These are phyloP conservation scores for Phytophthora uliginosa DNA, from an alignment of 352 stramenopile species.

Conservation along the genomic window DNA sequence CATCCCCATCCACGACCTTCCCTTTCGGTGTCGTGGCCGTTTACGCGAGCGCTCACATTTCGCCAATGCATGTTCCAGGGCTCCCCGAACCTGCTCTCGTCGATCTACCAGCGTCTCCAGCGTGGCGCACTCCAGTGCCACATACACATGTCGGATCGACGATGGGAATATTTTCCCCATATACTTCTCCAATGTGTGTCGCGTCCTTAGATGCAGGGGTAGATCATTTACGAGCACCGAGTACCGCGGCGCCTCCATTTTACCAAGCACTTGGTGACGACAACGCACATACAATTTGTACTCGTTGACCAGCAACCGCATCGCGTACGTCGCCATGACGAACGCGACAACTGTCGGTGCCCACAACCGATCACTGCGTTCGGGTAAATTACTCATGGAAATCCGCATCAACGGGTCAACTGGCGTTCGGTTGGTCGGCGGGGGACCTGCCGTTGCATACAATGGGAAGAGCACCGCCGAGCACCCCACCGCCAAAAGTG, in stretches of 20 bases:
- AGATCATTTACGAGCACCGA: conserved; percentile 81
- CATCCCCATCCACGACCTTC: conserved; percentile 51
- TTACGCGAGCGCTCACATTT: conserved; percentile 50
- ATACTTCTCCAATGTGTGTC: conserved; percentile 74
- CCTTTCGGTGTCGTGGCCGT: conserved; percentile 60
- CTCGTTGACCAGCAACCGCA: conserved; percentile 68
- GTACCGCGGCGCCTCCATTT: conserved; percentile 73
- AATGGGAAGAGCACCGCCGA: conserved; percentile 75
- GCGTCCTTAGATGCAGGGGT: conserved; percentile 64
- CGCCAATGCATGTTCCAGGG: conserved; percentile 66
- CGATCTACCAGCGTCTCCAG: conserved; percentile 65
- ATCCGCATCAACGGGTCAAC: conserved; percentile 73
- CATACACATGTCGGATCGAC: conserved; percentile 69
- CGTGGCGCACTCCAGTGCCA: conserved; percentile 73
- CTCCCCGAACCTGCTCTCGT: conserved; percentile 54
- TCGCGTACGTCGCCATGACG: conserved; percentile 61
- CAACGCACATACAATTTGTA: conserved; percentile 70
- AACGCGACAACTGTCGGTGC: conserved; percentile 63
- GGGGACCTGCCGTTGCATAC: conserved; percentile 62
- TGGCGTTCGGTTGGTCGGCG: conserved; percentile 18
- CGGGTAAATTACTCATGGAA: conserved; percentile 81
- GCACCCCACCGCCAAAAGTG: conserved; percentile 66
- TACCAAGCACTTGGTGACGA: conserved; percentile 69
- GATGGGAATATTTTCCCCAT: conserved; percentile 78
- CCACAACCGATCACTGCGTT: conserved; percentile 68